Conservation (phyloP, 129 eudicot genomes). For the Artemisia argyi region DNA sequence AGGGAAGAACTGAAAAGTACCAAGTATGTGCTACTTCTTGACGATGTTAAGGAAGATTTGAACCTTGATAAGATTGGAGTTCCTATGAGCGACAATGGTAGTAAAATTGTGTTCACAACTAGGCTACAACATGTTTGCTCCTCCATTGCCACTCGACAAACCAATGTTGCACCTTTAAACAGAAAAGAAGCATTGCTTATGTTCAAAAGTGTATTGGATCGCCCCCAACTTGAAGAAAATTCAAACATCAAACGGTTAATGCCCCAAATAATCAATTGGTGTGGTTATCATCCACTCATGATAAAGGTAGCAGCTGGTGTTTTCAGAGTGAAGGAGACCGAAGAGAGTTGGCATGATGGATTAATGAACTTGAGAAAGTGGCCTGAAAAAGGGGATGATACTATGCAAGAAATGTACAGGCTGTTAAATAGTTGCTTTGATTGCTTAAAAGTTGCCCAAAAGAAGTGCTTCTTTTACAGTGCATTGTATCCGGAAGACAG, state of each 20-base stretch:
- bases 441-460: conserved; percentile 17
- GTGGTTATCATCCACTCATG: conserved; percentile 28
- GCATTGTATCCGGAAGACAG: conserved; percentile 35
- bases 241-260: conserved; percentile 13
- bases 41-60: conserved; percentile 33
- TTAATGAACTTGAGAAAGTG: conserved; percentile 4
- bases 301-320: conserved; percentile 24
- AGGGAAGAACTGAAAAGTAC: conserved; percentile 22
- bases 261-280: conserved; percentile 17
- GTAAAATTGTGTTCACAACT: conserved; percentile 32
- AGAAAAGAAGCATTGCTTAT: conserved; percentile 26
- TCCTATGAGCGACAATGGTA: conserved; percentile 14
- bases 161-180: conserved; percentile 11
- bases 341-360: conserved; percentile 29
- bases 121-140: conserved; percentile 19
- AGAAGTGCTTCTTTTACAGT: conserved; percentile 31
- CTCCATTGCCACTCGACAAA: conserved; percentile 16
- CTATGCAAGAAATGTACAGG: conserved; percentile 22
- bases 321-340: conserved; percentile 23
- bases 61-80: conserved; percentile 29
- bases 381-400: conserved; percentile 19
- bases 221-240: conserved; percentile 13
- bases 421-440: conserved; percentile 20
- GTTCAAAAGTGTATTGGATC: conserved; percentile 26
- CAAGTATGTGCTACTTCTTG: conserved; percentile 38